Evolutionary conservation across 202 grass and related monocot species (phyloP).

Genomic region (Bolboschoenoplectus hybrid): DNA sequence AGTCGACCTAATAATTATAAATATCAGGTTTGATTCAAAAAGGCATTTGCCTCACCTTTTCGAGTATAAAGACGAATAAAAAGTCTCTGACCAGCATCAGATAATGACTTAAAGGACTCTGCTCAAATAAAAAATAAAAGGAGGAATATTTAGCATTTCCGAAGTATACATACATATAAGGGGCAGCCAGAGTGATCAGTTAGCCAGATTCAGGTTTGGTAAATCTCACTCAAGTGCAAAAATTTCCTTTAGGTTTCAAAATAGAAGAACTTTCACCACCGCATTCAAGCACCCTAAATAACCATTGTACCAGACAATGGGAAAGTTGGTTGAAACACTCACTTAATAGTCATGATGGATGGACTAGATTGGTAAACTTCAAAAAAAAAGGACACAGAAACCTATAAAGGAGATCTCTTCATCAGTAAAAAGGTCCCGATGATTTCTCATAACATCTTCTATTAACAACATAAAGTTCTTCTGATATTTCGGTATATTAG

Average conservation of each 20-base stretch:
- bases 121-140: conserved; percentile 31
- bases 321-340: conserved; percentile 26
- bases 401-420: conserved; percentile 78
- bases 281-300: neutral
- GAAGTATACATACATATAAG: neutral
- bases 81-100: conserved; percentile 72
- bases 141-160: neutral
- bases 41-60: conserved; percentile 62
- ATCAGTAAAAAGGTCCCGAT: conserved; percentile 63
- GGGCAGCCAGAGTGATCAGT: neutral
- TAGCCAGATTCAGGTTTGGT: conserved; percentile 12
- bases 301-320: neutral
- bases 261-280: neutral
- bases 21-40: conserved; percentile 29
- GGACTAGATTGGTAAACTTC: conserved; percentile 26
- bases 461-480: conserved; percentile 76
- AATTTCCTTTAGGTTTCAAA: neutral
- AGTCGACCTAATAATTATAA: conserved; percentile 22
- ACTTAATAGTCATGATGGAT: conserved; percentile 8
- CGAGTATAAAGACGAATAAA: conserved; percentile 88
- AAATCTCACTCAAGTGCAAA: neutral
- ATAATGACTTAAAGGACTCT: conserved; percentile 72
- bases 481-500: conserved; percentile 63
- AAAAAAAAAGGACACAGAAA: conserved; percentile 41
- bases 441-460: conserved; percentile 73